These are phyloP conservation scores for Sclerotinia minor DNA, from an alignment of 2,329 filamentous ascomycete species.

Conservation along the genomic window DNA sequence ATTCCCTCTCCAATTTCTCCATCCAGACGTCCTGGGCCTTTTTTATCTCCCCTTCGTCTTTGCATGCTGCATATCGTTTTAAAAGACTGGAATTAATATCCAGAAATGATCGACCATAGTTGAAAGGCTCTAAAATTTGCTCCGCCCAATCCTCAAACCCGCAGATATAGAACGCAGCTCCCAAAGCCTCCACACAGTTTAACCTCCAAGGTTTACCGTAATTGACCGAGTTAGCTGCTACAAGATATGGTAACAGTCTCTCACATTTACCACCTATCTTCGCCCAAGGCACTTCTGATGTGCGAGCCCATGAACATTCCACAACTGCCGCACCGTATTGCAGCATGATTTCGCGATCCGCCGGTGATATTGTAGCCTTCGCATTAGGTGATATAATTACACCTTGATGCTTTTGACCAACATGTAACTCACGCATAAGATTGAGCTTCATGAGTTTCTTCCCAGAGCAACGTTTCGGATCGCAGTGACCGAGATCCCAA, in stretches of 20 bases:
- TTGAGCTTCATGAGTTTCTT: conserved; percentile 92
- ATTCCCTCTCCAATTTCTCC: conserved; percentile 85
- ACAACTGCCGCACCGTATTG: conserved; percentile 93
- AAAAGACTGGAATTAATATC: conserved; percentile 85
- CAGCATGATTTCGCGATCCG: conserved; percentile 78
- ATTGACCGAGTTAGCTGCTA: conserved; percentile 95
- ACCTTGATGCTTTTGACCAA: conserved; percentile 88
- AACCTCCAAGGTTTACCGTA: conserved; percentile 94
- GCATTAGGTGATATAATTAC: conserved; percentile 96
- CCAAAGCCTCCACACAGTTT: conserved; percentile 94
- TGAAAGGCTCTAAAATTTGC: conserved; percentile 78
- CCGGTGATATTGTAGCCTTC: conserved; percentile 78
- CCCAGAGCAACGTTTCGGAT: conserved; percentile 93
- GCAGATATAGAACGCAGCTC: conserved; percentile 90
- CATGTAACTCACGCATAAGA: conserved; percentile 86
- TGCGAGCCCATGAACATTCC: conserved; percentile 94
- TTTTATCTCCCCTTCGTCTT: conserved; percentile 79
- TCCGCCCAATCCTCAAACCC: conserved; percentile 89
- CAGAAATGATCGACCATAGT: conserved; percentile 84
- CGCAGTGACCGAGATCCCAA: conserved; percentile 97
- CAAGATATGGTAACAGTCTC: conserved; percentile 86
- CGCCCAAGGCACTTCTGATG: conserved; percentile 85
- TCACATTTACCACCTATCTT: conserved; percentile 94
- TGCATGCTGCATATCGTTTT: conserved; percentile 80
- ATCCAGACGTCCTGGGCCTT: conserved; percentile 85